These are phyloP conservation scores for Exophiala sp. DNA, from an alignment of 2,329 filamentous ascomycete species.

Conservation along the genomic window DNA sequence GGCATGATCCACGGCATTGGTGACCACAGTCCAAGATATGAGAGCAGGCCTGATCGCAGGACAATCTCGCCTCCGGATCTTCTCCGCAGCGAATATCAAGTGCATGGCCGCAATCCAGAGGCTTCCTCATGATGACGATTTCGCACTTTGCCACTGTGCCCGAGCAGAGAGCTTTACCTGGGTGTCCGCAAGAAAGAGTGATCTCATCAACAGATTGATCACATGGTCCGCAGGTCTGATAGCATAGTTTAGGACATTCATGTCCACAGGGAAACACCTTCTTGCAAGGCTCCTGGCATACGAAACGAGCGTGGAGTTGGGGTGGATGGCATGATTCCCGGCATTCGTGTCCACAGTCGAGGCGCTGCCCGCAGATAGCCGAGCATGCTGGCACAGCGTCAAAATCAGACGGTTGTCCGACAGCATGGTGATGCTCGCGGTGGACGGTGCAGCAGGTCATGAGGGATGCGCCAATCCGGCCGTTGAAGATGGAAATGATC, in stretches of 20 bases:
- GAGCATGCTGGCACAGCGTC: conserved; percentile 24
- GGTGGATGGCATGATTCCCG: conserved; percentile 25
- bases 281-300: conserved; percentile 23
- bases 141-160: conserved; percentile 19
- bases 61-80: conserved; percentile 1
- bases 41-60: conserved; percentile 17
- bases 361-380: conserved; percentile 22
- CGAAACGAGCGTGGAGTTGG: conserved; percentile 22
- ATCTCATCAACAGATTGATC: conserved; percentile 1
- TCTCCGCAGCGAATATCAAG: conserved; percentile 20
- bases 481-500: conserved; percentile 27
- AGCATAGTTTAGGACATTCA: conserved; percentile 22
- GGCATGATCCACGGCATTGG: conserved; percentile 19
- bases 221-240: conserved; percentile 26
- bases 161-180: conserved; percentile 21
- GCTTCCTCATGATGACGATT: conserved; percentile 6
- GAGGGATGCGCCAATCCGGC: conserved; percentile 28
- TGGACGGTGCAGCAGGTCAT: conserved; percentile 29
- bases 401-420: conserved; percentile 29
- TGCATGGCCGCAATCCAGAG: conserved; percentile 24
- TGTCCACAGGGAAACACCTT: conserved; percentile 25
- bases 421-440: conserved; percentile 15
- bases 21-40: conserved; percentile 25
- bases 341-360: conserved; percentile 30
- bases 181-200: conserved; percentile 26